These are phyloP conservation scores for Radiomyces spectabilis DNA, from an alignment of 192 early-diverging fungal genomes.

Conservation along the genomic window DNA sequence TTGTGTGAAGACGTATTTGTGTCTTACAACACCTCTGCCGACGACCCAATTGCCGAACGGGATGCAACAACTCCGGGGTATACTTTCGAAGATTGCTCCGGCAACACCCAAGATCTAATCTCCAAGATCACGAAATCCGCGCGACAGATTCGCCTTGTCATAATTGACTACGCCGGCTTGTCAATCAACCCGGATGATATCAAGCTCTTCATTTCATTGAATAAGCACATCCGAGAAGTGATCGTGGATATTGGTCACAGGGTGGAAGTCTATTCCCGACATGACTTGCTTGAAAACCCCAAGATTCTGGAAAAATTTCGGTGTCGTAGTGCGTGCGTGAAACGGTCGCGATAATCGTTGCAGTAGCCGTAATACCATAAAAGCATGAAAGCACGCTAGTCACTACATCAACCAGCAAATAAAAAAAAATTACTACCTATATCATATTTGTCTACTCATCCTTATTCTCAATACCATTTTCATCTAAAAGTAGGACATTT, in stretches of 20 bases:
- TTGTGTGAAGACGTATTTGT: constrained; percentile 22
- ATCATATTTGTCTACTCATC: constrained; percentile 6
- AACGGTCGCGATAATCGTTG: neutral
- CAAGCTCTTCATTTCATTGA: constrained; percentile 10
- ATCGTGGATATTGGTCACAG: constrained; percentile 12
- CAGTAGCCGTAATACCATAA: neutral
- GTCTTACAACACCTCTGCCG: constrained; percentile 14
- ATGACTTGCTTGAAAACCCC: constrained; percentile 7
- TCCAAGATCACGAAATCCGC: constrained; percentile 16
- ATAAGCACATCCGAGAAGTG: constrained; percentile 11
- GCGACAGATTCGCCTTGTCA: constrained; percentile 11
- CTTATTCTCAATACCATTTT: constrained; percentile 8
- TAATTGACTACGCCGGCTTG: constrained; percentile 13
- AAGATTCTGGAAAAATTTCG: constrained; percentile 6
- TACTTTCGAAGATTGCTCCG: constrained; percentile 14
- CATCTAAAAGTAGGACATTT: neutral
- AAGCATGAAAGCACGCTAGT: no score
- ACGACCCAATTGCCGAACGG: constrained; percentile 9
- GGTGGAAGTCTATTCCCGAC: constrained; percentile 12
- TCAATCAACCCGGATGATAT: constrained; percentile 12
- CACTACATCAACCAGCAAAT: neutral
- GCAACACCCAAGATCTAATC: constrained; percentile 16
- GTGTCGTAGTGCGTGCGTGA: neutral
- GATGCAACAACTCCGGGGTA: constrained; percentile 9
- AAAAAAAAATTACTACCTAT: constrained; percentile 2